Percentiles rank a stretch among this genome's conserved stretches.
Evolutionary conservation across 331 rosid genomes (phyloP).

Genomic region (Prunus yedoensis): DNA sequence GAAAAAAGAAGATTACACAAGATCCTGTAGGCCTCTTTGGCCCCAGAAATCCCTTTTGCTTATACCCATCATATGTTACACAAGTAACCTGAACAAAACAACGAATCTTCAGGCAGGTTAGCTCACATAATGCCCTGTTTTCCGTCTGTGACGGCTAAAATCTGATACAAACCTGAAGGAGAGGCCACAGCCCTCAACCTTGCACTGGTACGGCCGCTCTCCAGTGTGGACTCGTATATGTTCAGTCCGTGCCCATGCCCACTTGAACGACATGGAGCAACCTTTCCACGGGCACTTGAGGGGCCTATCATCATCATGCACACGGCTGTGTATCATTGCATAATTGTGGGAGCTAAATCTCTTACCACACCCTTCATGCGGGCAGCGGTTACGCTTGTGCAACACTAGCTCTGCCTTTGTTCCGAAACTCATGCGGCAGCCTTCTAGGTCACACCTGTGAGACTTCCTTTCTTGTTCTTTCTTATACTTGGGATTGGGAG

Average conservation of each 20-base stretch:
- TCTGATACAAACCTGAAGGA: constrained; percentile 93
- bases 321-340: constrained; percentile 80
- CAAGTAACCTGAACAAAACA: constrained; percentile 12
- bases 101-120: constrained; percentile 36
- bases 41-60: constrained; percentile 32
- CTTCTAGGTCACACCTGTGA: constrained; percentile 74
- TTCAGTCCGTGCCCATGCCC: constrained; percentile 99
- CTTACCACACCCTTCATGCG: constrained; percentile 89
- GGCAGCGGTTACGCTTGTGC: constrained; percentile 86
- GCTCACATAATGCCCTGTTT: constrained; percentile 77
- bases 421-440: constrained; percentile 79
- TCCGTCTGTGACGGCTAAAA: constrained; percentile 92
- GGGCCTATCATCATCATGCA: constrained; percentile 93
- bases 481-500: constrained; percentile 38
- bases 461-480: constrained; percentile 39
- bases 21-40: constrained; percentile 27
- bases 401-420: constrained; percentile 64
- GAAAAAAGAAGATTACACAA: constrained; percentile 1
- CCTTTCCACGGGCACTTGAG: constrained; percentile 99
- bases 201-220: constrained; percentile 89
- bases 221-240: constrained; percentile 96
- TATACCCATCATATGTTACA: constrained; percentile 41
- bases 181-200: constrained; percentile 85
- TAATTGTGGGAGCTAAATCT: constrained; percentile 93
- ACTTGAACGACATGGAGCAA: constrained; percentile 94